Evolutionary conservation across 2,329 filamentous ascomycete genomes (phyloP).

Genomic region (Proliferodiscus dingleyae): DNA sequence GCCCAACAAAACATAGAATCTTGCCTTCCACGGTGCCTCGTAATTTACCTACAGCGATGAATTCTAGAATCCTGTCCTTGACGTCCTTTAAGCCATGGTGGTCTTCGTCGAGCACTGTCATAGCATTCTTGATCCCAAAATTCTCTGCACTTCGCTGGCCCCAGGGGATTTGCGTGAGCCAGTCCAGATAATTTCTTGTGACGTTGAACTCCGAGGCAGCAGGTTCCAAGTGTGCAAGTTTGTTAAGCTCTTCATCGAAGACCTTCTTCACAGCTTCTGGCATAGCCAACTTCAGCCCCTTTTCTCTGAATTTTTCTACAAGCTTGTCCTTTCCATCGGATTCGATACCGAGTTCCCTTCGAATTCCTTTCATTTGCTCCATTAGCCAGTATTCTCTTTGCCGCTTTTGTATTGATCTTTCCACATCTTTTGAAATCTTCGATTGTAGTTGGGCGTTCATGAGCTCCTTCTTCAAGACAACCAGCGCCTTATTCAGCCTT

Average conservation of each 20-base stretch:
- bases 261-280: slow-evolving; percentile 94
- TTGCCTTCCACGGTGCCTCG: slow-evolving; percentile 97
- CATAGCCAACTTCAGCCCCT: slow-evolving; percentile 90
- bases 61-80: slow-evolving; percentile 96
- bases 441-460: slow-evolving; percentile 97
- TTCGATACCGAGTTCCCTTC: slow-evolving; percentile 90
- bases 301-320: slow-evolving; percentile 95
- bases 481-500: slow-evolving; percentile 82
- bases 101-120: slow-evolving; percentile 88
- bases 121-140: slow-evolving; percentile 88
- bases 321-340: slow-evolving; percentile 98
- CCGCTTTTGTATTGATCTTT: slow-evolving; percentile 93
- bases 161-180: slow-evolving; percentile 98
- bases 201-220: slow-evolving; percentile 98
- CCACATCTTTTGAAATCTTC: slow-evolving; percentile 97
- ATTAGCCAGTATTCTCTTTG: slow-evolving; percentile 98
- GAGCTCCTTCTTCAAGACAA: slow-evolving; percentile 93
- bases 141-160: slow-evolving; percentile 93
- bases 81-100: slow-evolving; percentile 97
- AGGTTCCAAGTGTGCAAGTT: slow-evolving; percentile 89
- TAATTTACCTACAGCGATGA: slow-evolving; percentile 96
- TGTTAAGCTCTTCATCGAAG: slow-evolving; percentile 97
- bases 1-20: slow-evolving; percentile 95
- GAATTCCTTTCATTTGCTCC: slow-evolving; percentile 99
- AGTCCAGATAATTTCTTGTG: slow-evolving; percentile 95